A percentile compares a stretch with the other conserved stretches of the same genome.
Evolutionary conservation across 768 basidiomycete species (phyloP).

Genomic region (Lactarius quietus): DNA sequence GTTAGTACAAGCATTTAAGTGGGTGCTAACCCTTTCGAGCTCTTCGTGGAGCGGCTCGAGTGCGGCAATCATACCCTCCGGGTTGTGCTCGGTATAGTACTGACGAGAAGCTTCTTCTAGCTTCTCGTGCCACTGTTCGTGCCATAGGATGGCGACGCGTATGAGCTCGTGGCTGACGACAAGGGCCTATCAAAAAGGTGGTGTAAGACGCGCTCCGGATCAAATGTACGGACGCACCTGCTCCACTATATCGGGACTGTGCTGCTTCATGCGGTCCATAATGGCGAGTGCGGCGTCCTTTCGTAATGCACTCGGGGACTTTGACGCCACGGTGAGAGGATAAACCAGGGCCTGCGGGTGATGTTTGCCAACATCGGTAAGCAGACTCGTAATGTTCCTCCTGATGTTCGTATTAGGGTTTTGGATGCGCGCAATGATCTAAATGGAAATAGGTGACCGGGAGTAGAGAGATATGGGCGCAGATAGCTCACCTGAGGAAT

Average conservation of each 20-base stretch:
- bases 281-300: conserved; percentile 80
- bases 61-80: conserved; percentile 93
- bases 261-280: conserved; percentile 92
- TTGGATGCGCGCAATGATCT: conserved; percentile 99
- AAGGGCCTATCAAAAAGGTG: conserved; percentile 53
- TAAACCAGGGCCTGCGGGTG: conserved; percentile 98
- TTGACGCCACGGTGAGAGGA: conserved; percentile 91
- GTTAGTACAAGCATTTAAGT: not conserved
- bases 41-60: conserved; percentile 91
- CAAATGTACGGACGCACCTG: conserved; percentile 50
- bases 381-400: conserved; percentile 80
- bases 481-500: conserved; percentile 77
- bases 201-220: not conserved
- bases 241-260: conserved; percentile 80
- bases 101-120: conserved; percentile 95
- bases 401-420: conserved; percentile 86
- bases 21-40: conserved; percentile 67
- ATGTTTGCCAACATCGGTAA: conserved; percentile 91
- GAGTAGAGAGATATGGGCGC: not conserved
- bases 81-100: conserved; percentile 96
- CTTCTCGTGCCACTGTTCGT: conserved; percentile 98
- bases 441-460: conserved; percentile 6
- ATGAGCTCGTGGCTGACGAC: conserved; percentile 93
- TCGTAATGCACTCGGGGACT: conserved; percentile 83
- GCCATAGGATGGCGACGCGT: conserved; percentile 97